Conservation (phyloP, 331 rosid species). For the Acacia concinna region DNA sequence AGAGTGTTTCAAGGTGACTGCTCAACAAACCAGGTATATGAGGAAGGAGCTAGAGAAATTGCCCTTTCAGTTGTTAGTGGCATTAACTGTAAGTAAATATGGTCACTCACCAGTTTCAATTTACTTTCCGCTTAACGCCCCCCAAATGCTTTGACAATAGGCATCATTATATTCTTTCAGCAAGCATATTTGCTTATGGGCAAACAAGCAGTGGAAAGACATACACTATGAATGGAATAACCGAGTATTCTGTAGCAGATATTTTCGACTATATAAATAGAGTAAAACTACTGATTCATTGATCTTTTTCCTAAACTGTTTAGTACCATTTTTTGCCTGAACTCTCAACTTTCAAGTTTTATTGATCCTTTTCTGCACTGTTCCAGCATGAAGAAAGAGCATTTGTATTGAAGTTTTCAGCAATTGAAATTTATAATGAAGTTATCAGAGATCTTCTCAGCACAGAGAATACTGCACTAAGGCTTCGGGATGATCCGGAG, state of each 20-base stretch:
- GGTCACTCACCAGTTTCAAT: conserved; percentile 18
- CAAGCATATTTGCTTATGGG: conserved; percentile 89
- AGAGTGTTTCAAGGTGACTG: conserved; percentile 84
- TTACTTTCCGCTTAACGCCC: conserved; percentile 10
- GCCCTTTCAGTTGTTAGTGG: conserved; percentile 86
- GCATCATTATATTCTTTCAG: conserved; percentile 51
- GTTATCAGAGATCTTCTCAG: conserved; percentile 81
- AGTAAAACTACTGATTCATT: conserved; percentile 41
- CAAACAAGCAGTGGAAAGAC: conserved; percentile 98
- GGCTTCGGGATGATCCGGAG: conserved; percentile 92
- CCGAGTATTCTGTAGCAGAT: conserved; percentile 79
- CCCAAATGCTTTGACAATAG: conserved; percentile 12
- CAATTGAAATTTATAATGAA: conserved; percentile 94
- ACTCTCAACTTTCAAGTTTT: conserved; percentile 3
- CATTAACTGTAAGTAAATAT: conserved; percentile 73
- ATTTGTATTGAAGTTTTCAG: conserved; percentile 78
- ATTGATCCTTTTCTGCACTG: conserved; percentile 8
- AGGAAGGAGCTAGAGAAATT: conserved; percentile 76
- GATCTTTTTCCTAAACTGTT: conserved; percentile 18
- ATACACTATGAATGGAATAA: conserved; percentile 83
- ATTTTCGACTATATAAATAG: conserved; percentile 72
- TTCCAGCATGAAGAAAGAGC: conserved; percentile 93
- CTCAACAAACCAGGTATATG: conserved; percentile 77
- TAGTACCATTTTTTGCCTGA: not conserved
- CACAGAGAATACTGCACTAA: conserved; percentile 65